Evolutionary conservation across 805 yeast genomes (phyloP).

Genomic region (Saccharomycopsis sp.): DNA sequence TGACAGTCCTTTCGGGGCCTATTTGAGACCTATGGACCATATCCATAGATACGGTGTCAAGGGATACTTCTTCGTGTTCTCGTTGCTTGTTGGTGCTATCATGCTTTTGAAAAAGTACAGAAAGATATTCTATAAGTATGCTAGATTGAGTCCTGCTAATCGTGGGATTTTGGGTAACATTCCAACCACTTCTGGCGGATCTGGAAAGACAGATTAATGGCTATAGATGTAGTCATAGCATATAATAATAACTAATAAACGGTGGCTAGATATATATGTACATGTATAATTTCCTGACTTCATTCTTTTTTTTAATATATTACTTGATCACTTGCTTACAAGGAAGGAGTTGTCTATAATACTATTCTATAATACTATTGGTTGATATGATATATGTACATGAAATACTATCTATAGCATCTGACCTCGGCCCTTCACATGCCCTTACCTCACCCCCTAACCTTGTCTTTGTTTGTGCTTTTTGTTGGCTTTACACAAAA

Average conservation of each 20-base stretch:
- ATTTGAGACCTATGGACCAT: conserved; percentile 36
- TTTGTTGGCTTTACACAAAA: conserved; percentile 86
- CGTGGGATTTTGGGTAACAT: conserved; percentile 21
- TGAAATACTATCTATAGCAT: neutral
- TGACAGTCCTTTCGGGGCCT: conserved; percentile 37
- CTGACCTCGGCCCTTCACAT: neutral
- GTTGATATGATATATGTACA: too few relatives aligned
- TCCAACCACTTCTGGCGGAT: conserved; percentile 5
- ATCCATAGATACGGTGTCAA: conserved; percentile 39
- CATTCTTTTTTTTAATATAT: too few relatives aligned
- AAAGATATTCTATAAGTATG: conserved; percentile 1
- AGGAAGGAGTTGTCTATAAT: too few relatives aligned
- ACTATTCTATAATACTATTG: too few relatives aligned
- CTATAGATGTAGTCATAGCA: too few relatives aligned
- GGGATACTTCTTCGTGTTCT: conserved; percentile 32
- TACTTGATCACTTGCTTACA: too few relatives aligned
- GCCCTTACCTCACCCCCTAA: too few relatives aligned
- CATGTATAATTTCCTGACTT: neutral
- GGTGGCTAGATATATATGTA: neutral
- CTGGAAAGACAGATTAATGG: neutral
- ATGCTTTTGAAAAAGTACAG: conserved; percentile 9
- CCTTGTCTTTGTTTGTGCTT: conserved; percentile 95
- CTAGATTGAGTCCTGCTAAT: conserved; percentile 3
- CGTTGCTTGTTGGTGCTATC: neutral
- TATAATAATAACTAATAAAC: neutral